Conservation (phyloP, 768 basidiomycete species). For the Xerocomellus chrysenteron region DNA sequence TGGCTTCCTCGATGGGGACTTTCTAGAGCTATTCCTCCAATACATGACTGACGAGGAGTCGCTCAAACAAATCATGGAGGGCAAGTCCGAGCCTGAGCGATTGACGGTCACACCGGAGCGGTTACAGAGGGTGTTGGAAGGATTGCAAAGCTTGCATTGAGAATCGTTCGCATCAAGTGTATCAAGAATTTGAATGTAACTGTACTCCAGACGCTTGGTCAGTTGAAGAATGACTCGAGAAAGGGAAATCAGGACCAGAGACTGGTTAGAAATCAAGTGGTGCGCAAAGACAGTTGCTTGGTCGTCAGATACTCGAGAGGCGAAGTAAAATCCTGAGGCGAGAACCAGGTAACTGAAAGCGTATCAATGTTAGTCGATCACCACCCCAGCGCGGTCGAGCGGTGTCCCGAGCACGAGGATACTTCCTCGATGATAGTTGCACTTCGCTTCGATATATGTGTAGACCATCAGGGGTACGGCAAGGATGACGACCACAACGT, state of each 20-base stretch:
- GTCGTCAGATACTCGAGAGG: too few relatives aligned
- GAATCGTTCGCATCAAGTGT: constrained; percentile 7
- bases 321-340: too few relatives aligned
- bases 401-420: too few relatives aligned
- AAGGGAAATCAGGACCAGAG: neutral
- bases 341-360: too few relatives aligned
- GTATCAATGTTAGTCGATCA: too few relatives aligned
- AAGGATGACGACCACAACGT: too few relatives aligned
- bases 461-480: too few relatives aligned
- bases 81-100: constrained; percentile 57
- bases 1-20: constrained; percentile 89
- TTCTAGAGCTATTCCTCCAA: constrained; percentile 66
- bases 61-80: constrained; percentile 54
- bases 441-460: too few relatives aligned
- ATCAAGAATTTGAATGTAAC: constrained; percentile 19
- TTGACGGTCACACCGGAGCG: constrained; percentile 42
- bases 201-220: constrained; percentile 5
- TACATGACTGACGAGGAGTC: constrained; percentile 39
- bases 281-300: too few relatives aligned
- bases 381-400: too few relatives aligned
- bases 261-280: neutral
- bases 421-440: too few relatives aligned
- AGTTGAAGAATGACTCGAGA: constrained; percentile 2
- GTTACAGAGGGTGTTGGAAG: constrained; percentile 30
- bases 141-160: neutral